Evolutionary conservation across 2,329 filamentous ascomycete genomes (phyloP).

Genomic region (Zopfia rhizophila): DNA sequence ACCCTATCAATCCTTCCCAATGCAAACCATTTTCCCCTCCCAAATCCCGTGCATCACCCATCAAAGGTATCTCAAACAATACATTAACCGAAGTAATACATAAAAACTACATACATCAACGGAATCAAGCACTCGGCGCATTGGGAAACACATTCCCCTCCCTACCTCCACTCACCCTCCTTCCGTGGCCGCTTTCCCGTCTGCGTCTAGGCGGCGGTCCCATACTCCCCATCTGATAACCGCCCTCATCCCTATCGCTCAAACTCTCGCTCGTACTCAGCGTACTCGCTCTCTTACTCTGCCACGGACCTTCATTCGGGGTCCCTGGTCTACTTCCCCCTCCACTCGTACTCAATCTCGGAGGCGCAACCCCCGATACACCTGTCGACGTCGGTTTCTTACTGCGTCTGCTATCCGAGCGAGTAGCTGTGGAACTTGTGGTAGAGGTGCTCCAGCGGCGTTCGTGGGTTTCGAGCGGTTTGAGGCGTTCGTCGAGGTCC

Average conservation of each 20-base stretch:
- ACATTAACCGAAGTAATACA: too few relatives aligned
- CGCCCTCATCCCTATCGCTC: slow-evolving; percentile 26
- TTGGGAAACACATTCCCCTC: slow-evolving; percentile 27
- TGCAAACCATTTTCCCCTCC: too few relatives aligned
- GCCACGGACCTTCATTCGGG: slow-evolving; percentile 39
- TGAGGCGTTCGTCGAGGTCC: slow-evolving; percentile 39
- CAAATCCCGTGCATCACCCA: too few relatives aligned
- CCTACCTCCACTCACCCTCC: slow-evolving; percentile 2
- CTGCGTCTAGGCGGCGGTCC: slow-evolving; percentile 19
- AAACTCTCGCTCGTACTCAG: slow-evolving; percentile 42
- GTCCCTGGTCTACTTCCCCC: slow-evolving; percentile 38
- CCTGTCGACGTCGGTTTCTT: slow-evolving; percentile 6
- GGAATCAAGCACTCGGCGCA: slow-evolving; percentile 30
- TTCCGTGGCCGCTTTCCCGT: slow-evolving; percentile 9
- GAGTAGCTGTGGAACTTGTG: slow-evolving; percentile 37
- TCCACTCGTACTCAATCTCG: too few relatives aligned
- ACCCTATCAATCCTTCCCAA: too few relatives aligned
- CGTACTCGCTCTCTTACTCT: slow-evolving; percentile 45
- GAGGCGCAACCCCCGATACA: not conserved
- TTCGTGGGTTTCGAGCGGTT: slow-evolving; percentile 31
- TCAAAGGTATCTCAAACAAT: too few relatives aligned
- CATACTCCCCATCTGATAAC: slow-evolving; percentile 17
- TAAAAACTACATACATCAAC: too few relatives aligned
- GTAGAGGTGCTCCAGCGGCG: slow-evolving; percentile 49
- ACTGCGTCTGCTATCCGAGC: slow-evolving; percentile 32